Conservation (phyloP, 2,329 filamentous ascomycete genomes). For the Talaromyces sp. region DNA sequence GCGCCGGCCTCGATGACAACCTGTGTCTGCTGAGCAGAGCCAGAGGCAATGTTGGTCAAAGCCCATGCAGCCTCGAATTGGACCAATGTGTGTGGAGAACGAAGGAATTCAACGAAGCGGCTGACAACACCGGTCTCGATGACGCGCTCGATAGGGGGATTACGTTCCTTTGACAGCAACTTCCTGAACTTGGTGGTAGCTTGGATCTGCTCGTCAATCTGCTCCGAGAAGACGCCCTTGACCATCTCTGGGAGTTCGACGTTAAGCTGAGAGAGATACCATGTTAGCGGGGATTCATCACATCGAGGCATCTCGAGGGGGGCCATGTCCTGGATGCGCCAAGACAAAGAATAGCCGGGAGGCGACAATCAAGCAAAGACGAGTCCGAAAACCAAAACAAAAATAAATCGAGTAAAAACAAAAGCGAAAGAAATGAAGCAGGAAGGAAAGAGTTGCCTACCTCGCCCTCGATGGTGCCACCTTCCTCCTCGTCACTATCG, state of each 20-base stretch:
- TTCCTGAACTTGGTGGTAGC: constrained; percentile 98
- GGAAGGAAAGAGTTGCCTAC: constrained; percentile 49
- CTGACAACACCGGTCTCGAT: constrained; percentile 98
- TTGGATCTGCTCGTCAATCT: constrained; percentile 96
- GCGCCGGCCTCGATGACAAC: constrained; percentile 98
- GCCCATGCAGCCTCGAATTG: constrained; percentile 99
- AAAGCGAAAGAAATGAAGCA: constrained; percentile 4
- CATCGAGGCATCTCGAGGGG: background rate
- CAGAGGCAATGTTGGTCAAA: constrained; percentile 97
- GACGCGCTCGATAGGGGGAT: constrained; percentile 97
- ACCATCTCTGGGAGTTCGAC: constrained; percentile 99
- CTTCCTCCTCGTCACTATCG: constrained; percentile 98
- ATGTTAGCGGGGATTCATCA: background rate
- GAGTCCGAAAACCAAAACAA: background rate
- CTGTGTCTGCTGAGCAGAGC: constrained; percentile 94
- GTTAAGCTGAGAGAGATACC: constrained; percentile 62
- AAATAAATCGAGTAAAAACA: background rate
- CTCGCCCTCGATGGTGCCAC: constrained; percentile 90
- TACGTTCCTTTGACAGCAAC: constrained; percentile 95
- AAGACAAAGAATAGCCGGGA: background rate
- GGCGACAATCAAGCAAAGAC: background rate
- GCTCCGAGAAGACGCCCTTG: constrained; percentile 93
- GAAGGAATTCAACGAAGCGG: constrained; percentile 96
- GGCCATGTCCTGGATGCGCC: background rate
- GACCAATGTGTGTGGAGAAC: constrained; percentile 93